Evolutionary conservation across 2,329 filamentous ascomycete genomes (phyloP).

Genomic region (Lasiodiplodia citricola): DNA sequence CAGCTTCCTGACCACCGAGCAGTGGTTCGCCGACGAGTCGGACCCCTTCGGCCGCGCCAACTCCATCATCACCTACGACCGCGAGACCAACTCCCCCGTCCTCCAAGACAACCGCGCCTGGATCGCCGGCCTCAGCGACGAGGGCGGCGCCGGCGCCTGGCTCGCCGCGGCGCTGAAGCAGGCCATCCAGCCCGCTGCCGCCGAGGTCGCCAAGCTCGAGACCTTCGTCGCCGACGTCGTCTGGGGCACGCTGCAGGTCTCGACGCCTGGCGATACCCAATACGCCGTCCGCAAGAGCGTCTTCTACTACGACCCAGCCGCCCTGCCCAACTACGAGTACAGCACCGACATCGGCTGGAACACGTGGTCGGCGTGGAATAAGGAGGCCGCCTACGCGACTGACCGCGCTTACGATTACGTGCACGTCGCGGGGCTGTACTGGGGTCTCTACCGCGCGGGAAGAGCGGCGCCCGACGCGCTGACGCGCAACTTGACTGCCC

Average conservation of each 20-base stretch:
- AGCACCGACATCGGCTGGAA: constrained; percentile 53
- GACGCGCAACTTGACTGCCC: constrained; percentile 48
- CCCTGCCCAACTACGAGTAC: constrained; percentile 52
- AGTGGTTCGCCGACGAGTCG: constrained; percentile 57
- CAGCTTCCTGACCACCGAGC: constrained; percentile 59
- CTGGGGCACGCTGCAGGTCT: constrained; percentile 55
- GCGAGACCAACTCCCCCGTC: constrained; percentile 40
- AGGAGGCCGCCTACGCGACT: constrained; percentile 50
- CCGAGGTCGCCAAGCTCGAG: constrained; percentile 60
- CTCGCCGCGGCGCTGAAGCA: constrained; percentile 63
- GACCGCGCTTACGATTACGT: constrained; percentile 66
- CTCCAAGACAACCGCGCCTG: constrained; percentile 59
- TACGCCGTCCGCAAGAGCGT: constrained; percentile 61
- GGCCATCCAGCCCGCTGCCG: constrained; percentile 54
- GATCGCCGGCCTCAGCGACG: constrained; percentile 66
- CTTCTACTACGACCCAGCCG: constrained; percentile 61
- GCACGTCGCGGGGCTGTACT: constrained; percentile 62
- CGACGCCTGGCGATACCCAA: constrained; percentile 33
- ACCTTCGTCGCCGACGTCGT: constrained; percentile 59
- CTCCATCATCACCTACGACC: constrained; percentile 64
- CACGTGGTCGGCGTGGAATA: constrained; percentile 60
- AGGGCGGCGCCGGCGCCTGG: constrained; percentile 63
- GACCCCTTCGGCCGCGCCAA: constrained; percentile 62
- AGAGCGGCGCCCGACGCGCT: constrained; percentile 55
- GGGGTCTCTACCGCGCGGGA: constrained; percentile 62